Evolutionary conservation across 164 flowering plant genomes (phyloP).

Genomic region (Stephania cephalantha): DNA sequence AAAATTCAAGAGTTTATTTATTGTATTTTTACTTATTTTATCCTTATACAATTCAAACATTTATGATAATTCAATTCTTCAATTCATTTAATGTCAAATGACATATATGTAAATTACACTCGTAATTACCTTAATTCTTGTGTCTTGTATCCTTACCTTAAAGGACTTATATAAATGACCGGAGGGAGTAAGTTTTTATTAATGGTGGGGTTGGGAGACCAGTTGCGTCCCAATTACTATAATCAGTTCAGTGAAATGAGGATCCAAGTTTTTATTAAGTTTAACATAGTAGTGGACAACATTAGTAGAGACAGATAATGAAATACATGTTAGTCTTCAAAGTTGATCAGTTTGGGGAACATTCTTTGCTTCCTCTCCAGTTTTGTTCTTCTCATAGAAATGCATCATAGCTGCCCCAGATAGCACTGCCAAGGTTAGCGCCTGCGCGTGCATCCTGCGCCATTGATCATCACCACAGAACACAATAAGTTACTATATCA

Average conservation of each 20-base stretch:
- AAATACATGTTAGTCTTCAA: neutral
- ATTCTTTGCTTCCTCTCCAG: neutral
- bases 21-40: no score
- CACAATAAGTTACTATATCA: neutral
- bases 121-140: no score
- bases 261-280: neutral
- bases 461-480: neutral
- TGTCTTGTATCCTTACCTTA: no score
- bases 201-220: neutral
- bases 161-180: no score
- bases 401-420: slow-evolving; percentile 66
- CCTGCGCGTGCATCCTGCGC: slow-evolving; percentile 87
- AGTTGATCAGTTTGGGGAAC: neutral
- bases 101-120: no score
- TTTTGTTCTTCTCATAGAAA: slow-evolving; percentile 42
- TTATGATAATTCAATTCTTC: no score
- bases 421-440: slow-evolving; percentile 68
- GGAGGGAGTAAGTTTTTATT: neutral
- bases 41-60: no score
- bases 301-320: neutral
- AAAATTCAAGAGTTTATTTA: no score
- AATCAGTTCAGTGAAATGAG: neutral
- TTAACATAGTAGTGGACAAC: neutral
- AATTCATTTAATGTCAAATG: no score
- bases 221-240: neutral